Base-by-base conservation (phyloP, 805 yeast genomes). In the Middelhovenomyces tepae region DNA sequence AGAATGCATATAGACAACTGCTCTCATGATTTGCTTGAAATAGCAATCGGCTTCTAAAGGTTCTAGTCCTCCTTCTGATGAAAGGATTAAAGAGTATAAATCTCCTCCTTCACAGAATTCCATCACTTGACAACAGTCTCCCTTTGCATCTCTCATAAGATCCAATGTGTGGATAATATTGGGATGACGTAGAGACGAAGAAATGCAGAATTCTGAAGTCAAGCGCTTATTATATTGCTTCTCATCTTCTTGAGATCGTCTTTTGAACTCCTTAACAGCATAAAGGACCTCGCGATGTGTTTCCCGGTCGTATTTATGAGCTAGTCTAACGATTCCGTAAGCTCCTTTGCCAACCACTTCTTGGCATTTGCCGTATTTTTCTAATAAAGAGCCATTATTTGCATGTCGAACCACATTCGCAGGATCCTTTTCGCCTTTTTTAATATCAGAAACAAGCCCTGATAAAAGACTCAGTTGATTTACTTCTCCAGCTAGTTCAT, bases 261-360 rank as follows among this genome's bases (percentile, higher is more conserved):
- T 69, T 41, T 79, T 69, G 52, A 81, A 69, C 58, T 82, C 89
- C 53, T 81, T 81, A 37, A 81, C 83, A 0, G 93, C 93, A 57
- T 69, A 82, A 7, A 77, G 54, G 25, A 56, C 54, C 37, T 67
- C 70, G 17, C 62, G 53, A 33, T 59, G 56, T 27, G 59, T 53
- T 35, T 63, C 60, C 16, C 50, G 47, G 4, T 62, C 54, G 5
- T 53, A 47, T 45, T 69, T 70, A 62, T 87, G 96, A 5, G 94
- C 71, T 4, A 91, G 73, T 40, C 95, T 67, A 14, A 89, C 97
- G 28, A 85, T 84, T 13, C 98, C 98, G 62, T 82, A 89, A 0
- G 95, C 77, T 14, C 97, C 97, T 32, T 82, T 71, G 16, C 98
- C 98, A 42, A 91, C 73, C 30, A 87, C 83, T 54, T 89, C 97